A percentile compares a stretch with the other conserved stretches of the same genome.
These are phyloP conservation scores for Periconia digitata DNA, from an alignment of 2,329 filamentous ascomycete species.

Conservation along the genomic window DNA sequence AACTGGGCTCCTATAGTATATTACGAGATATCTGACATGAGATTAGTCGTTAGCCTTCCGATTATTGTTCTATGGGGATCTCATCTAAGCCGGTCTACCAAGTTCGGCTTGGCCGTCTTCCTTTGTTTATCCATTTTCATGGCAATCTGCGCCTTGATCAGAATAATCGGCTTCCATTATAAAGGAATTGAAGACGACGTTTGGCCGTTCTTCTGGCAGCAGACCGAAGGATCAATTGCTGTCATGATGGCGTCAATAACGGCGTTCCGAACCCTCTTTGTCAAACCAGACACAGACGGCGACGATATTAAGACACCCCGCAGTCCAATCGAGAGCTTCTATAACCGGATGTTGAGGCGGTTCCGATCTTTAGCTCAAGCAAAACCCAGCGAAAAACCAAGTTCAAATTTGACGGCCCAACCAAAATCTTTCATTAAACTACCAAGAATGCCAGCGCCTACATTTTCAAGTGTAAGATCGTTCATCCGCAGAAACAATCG, in stretches of 20 bases:
- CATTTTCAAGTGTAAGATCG: slow-evolving; percentile 1
- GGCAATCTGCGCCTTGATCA: slow-evolving; percentile 6
- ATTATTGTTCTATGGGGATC: slow-evolving; percentile 9
- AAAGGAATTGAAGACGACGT: background rate
- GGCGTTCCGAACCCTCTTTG: slow-evolving; percentile 14
- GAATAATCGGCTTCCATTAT: slow-evolving; percentile 1
- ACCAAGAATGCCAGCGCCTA: slow-evolving; percentile 1
- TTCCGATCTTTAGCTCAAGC: background rate
- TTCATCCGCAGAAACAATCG: slow-evolving; percentile 2
- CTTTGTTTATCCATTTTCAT: slow-evolving; percentile 11
- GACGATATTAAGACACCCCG: background rate
- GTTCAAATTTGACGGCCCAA: background rate
- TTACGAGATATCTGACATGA: background rate
- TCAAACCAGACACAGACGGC: background rate
- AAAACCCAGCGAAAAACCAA: background rate
- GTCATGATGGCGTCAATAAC: slow-evolving; percentile 23
- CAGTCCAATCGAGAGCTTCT: background rate
- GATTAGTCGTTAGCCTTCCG: slow-evolving; percentile 16
- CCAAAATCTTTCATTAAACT: background rate
- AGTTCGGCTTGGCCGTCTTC: slow-evolving; percentile 4
- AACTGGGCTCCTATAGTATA: background rate
- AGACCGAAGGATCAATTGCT: slow-evolving; percentile 16
- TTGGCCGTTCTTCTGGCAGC: slow-evolving; percentile 21
- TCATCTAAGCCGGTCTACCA: slow-evolving; percentile 3
- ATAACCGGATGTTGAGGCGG: background rate